These are phyloP conservation scores for Penicillium angulare DNA, from an alignment of 495 filamentous ascomycete species.

Conservation along the genomic window DNA sequence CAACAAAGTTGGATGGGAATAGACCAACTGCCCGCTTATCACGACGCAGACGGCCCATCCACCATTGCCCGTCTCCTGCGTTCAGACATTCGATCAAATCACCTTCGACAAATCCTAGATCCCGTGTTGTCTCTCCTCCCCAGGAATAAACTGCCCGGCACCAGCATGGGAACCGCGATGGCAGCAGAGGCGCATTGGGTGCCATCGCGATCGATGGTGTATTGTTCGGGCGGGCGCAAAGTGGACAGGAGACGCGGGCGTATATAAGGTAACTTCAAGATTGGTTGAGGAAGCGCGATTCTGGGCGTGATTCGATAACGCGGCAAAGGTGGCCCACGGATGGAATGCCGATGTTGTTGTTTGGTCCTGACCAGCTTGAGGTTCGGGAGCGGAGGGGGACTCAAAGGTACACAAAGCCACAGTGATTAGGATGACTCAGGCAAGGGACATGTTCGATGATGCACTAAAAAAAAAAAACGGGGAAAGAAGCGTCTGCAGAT, in stretches of 20 bases:
- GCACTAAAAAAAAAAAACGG: slow-evolving; percentile 1
- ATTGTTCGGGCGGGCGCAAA: slow-evolving; percentile 1
- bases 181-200: slow-evolving; percentile 63
- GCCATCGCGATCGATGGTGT: slow-evolving; percentile 45
- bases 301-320: not conserved
- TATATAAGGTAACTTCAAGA: not conserved
- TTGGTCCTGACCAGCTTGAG: not conserved
- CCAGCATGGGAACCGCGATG: slow-evolving; percentile 92
- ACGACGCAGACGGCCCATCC: slow-evolving; percentile 86
- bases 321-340: not conserved
- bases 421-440: slow-evolving; percentile 9
- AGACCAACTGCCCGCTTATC: slow-evolving; percentile 85
- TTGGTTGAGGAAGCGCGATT: not conserved
- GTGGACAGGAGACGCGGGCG: not conserved
- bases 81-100: slow-evolving; percentile 98
- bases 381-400: slow-evolving; percentile 10
- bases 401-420: slow-evolving; percentile 19
- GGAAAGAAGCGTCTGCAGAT: too few species aligned
- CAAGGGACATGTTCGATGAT: slow-evolving; percentile 12
- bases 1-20: slow-evolving; percentile 97
- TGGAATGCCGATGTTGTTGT: not conserved
- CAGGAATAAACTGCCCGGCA: slow-evolving; percentile 93
- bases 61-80: slow-evolving; percentile 96
- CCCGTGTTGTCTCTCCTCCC: slow-evolving; percentile 94
- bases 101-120: slow-evolving; percentile 94